Evolutionary conservation across 2,329 filamentous ascomycete species (phyloP), one percentile per base, ranked within the genome.

Genomic region (Cercospora citrullina): DNA sequence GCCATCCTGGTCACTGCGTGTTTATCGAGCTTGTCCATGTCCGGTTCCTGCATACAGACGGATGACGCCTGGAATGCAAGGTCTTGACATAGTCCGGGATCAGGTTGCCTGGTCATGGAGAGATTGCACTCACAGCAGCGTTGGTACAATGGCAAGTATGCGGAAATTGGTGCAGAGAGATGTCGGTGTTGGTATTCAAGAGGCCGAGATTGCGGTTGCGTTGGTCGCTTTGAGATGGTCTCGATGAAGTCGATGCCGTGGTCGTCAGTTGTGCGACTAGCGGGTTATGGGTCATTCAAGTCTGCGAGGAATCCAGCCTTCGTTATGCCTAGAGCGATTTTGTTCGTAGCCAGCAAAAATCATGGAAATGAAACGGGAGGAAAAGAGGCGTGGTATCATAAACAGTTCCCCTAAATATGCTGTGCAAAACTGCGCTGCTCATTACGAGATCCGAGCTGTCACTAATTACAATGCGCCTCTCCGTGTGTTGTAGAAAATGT

Each of bases 381-480:
- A 42, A 28, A 58, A 18, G 45, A 33, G 12, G 48, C 18, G 12
- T 42, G 36, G 39, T 48, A 42, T 60, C 58, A 48, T 60, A 33
- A 65, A 68, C 66, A 65, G 64, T 53, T 68, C 64, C 63, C 66
- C 63, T 60, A 26, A 65, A 45, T 60, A 65, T 68, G 66, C 66
- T 63, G 63, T 68, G 66, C 66, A 68, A 65, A 65, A 65, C 63
- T 68, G 66, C 66, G 66, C 63, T 68, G 63, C 66, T 68, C 63
- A 65, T 68, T 63, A 68, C 63, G 59, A 65, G 63, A 65, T 48
- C 66, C 63, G 66, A 65, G 66, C 66, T 63, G 66, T 65, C 63
- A 68, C 62, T 65, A 68, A 67, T 68, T 68, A 68, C 66, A 68
- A 65, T 65, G 63, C 66, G 66, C 66, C 66, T 65, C 63, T 68